These are phyloP conservation scores for Phaseolus lunatus DNA, from an alignment of 306 rosid species.

Conservation along the genomic window DNA sequence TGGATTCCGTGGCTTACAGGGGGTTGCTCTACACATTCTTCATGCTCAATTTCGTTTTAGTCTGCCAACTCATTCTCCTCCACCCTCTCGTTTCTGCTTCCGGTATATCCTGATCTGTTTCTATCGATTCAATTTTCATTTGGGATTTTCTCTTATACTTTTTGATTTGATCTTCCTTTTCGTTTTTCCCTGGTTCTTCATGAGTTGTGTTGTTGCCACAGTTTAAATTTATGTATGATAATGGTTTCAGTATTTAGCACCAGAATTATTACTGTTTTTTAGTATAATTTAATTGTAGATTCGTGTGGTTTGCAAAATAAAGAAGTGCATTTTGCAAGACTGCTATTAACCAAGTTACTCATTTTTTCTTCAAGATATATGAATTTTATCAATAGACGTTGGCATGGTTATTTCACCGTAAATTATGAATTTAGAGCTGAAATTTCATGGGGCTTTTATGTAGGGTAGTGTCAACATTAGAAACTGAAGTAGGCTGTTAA, in stretches of 20 bases:
- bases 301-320: neutral
- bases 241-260: neutral
- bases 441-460: constrained; percentile 9
- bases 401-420: neutral
- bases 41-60: constrained; percentile 76
- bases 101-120: constrained; percentile 62
- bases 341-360: neutral
- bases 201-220: neutral
- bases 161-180: neutral
- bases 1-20: constrained; percentile 71
- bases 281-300: neutral
- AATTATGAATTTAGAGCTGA: neutral
- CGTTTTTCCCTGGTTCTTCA: neutral
- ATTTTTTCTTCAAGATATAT: neutral
- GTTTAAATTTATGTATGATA: neutral
- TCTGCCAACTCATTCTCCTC: constrained; percentile 80
- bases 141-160: neutral
- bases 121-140: neutral
- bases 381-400: neutral
- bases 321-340: constrained; percentile 10
- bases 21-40: constrained; percentile 66
- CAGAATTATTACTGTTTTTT: constrained; percentile 4
- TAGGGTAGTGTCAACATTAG: neutral
- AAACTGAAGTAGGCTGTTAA: constrained; percentile 25
- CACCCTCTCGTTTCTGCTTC: constrained; percentile 92